phyloP scores from a whole-genome alignment of 371 early-diverging fungal species.

The Apophysomyces trapeziformis region DNA sequence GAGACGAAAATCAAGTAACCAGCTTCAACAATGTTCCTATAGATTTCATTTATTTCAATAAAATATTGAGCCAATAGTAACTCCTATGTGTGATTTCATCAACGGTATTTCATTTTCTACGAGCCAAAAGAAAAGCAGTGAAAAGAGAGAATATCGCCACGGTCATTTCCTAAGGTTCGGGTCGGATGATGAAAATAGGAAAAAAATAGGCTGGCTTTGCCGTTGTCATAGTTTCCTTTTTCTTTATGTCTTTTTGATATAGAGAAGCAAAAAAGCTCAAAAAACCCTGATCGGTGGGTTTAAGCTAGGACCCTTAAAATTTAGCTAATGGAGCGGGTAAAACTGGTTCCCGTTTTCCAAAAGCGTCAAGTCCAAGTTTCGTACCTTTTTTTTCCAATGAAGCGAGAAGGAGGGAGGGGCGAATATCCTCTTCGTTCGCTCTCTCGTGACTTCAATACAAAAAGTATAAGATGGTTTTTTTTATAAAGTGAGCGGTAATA shows the following conservation, averaged over 20 bases:
- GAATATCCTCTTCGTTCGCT: too few relatives aligned
- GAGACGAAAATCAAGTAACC: too few relatives aligned
- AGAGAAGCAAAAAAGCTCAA: not conserved
- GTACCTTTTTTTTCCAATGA: not conserved
- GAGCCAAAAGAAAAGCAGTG: too few relatives aligned
- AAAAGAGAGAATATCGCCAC: too few relatives aligned
- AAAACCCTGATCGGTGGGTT: constrained; percentile 2
- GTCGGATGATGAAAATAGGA: constrained; percentile 2
- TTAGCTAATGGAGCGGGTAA: constrained; percentile 6
- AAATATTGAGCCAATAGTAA: too few relatives aligned
- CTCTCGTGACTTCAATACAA: too few relatives aligned
- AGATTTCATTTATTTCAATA: too few relatives aligned
- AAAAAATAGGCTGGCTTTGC: not conserved
- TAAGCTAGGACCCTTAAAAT: not conserved
- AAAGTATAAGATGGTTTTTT: too few relatives aligned
- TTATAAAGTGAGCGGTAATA: not conserved
- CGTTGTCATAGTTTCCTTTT: not conserved
- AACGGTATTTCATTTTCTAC: too few relatives aligned
- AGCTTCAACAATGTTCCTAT: too few relatives aligned
- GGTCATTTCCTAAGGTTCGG: not conserved
- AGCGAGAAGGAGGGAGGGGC: not conserved
- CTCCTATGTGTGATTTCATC: too few relatives aligned
- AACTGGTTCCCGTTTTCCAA: constrained; percentile 7
- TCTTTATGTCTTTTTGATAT: not conserved
- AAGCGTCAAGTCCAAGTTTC: not conserved